A percentile compares a stretch with the other conserved stretches of the same genome.
phyloP scores from a whole-genome alignment of 2,329 filamentous ascomycete genomes.

The Blastomyces emzantsi region DNA sequence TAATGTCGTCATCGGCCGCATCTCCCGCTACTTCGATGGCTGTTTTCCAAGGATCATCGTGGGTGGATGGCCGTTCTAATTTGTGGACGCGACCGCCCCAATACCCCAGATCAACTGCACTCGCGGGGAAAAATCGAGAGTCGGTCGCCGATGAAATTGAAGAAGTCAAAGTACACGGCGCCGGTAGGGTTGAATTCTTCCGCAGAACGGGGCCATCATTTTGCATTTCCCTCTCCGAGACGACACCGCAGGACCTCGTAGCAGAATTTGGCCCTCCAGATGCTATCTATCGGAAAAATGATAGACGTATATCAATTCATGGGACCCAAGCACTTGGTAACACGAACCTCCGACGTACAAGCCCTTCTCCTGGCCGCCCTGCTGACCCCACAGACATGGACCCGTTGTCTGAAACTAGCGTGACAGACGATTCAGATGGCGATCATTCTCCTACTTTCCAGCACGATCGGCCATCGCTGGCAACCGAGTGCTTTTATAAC shows the following conservation, averaged over 20 bases:
- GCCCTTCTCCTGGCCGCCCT: conserved; percentile 28
- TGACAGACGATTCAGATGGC: conserved; percentile 58
- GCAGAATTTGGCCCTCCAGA: conserved; percentile 88
- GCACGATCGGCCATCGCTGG: conserved; percentile 48
- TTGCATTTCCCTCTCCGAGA: conserved; percentile 70
- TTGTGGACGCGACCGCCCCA: conserved; percentile 68
- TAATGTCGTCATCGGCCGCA: conserved; percentile 70
- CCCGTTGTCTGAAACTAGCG: conserved; percentile 62
- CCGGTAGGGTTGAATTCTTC: conserved; percentile 67
- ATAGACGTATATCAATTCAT: conserved; percentile 81
- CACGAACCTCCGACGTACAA: conserved; percentile 37
- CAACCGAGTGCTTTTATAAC: conserved; percentile 73
- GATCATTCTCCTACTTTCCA: conserved; percentile 49
- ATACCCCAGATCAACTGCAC: conserved; percentile 61
- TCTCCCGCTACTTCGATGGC: conserved; percentile 78
- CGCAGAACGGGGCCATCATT: conserved; percentile 60
- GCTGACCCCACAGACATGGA: conserved; percentile 56
- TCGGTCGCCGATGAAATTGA: conserved; percentile 83
- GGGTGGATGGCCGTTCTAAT: conserved; percentile 68
- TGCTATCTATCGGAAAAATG: conserved; percentile 85
- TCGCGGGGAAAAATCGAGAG: conserved; percentile 64
- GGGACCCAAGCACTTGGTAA: conserved; percentile 45
- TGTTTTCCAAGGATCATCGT: conserved; percentile 81
- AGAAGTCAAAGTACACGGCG: conserved; percentile 65
- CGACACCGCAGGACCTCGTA: conserved; percentile 83